phyloP scores from a whole-genome alignment of 2,329 filamentous ascomycete species.

The Pseudogymnoascus sp. region DNA sequence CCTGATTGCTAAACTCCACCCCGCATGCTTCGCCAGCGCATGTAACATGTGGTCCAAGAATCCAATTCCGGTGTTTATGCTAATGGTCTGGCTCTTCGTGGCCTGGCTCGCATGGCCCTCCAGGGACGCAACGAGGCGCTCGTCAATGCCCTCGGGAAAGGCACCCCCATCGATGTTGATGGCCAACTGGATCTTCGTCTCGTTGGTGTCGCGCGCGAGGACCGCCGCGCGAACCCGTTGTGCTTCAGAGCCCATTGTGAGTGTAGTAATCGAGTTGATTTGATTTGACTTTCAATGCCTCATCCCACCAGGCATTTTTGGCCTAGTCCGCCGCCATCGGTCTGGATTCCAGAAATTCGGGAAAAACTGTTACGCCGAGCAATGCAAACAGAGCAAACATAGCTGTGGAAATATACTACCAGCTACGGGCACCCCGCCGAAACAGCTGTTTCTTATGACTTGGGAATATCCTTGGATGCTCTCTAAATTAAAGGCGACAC shows the following conservation, averaged over 20 bases:
- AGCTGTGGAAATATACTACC: not conserved
- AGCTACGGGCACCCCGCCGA: not conserved
- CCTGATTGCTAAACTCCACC: constrained; percentile 80
- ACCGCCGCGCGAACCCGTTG: constrained; percentile 41
- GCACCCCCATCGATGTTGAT: constrained; percentile 88
- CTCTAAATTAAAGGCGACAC: not conserved
- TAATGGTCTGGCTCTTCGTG: constrained; percentile 78
- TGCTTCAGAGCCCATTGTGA: constrained; percentile 6
- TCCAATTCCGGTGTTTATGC: constrained; percentile 86
- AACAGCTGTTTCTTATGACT: constrained; percentile 6
- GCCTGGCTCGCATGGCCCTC: constrained; percentile 76
- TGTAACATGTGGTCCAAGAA: constrained; percentile 99
- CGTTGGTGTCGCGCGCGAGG: constrained; percentile 87
- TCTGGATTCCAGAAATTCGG: not conserved
- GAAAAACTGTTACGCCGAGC: constrained; percentile 3
- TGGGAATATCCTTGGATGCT: not conserved
- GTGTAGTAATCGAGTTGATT: constrained; percentile 3
- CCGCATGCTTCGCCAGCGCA: constrained; percentile 89
- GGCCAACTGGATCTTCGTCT: constrained; percentile 92
- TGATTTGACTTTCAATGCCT: constrained; percentile 4
- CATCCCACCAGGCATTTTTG: constrained; percentile 9
- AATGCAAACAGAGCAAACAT: constrained; percentile 11
- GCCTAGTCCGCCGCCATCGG: constrained; percentile 2
- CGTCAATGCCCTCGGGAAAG: constrained; percentile 60
- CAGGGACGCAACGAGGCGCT: constrained; percentile 43